Conservation (phyloP, 495 filamentous ascomycete genomes). For the Oidiodendron maius region DNA sequence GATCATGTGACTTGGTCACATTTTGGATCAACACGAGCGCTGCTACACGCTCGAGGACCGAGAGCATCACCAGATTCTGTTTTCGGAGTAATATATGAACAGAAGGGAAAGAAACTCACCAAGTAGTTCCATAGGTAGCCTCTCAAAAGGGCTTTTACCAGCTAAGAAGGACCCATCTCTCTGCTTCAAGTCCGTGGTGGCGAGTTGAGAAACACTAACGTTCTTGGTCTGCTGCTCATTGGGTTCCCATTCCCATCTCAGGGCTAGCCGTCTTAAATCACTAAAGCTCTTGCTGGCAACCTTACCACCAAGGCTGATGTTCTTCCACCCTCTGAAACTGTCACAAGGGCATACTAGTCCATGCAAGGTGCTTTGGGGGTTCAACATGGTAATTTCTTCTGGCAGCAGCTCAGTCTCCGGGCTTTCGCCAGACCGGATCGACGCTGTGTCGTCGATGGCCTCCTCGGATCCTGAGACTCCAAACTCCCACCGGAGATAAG, state of each 20-base stretch:
- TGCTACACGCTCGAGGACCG: neutral
- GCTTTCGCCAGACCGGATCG: conserved; percentile 10
- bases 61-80: neutral
- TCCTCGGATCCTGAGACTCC: neutral
- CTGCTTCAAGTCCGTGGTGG: conserved; percentile 17
- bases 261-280: conserved; percentile 52
- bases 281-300: conserved; percentile 68
- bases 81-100: neutral
- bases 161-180: conserved; percentile 24
- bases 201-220: conserved; percentile 17
- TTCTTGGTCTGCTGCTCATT: conserved; percentile 13
- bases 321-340: conserved; percentile 67
- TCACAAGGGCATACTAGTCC: conserved; percentile 68
- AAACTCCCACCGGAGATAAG: conserved; percentile 38
- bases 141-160: conserved; percentile 51
- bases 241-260: conserved; percentile 51
- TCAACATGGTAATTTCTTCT: conserved; percentile 9
- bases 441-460: conserved; percentile 31
- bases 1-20: conserved; percentile 6
- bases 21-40: neutral
- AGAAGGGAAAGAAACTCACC: conserved; percentile 45
- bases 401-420: neutral
- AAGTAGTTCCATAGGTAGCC: conserved; percentile 62
- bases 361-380: conserved; percentile 27
- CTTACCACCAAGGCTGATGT: conserved; percentile 58